Evolutionary conservation across 495 filamentous ascomycete genomes (phyloP).

Genomic region (Aspergillus wentii): DNA sequence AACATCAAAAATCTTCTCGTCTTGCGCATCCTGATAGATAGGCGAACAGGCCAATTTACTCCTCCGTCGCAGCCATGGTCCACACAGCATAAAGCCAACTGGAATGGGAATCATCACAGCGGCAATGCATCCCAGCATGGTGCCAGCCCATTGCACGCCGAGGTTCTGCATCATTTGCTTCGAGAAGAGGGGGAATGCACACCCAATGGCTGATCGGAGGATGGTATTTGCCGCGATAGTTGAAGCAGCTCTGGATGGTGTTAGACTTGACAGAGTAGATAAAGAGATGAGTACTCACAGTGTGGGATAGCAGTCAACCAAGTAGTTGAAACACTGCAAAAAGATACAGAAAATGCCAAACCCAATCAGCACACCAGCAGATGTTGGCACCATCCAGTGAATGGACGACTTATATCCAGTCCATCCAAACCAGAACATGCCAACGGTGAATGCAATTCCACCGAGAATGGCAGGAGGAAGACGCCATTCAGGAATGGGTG

Average conservation of each 20-base stretch:
- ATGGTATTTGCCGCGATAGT: constrained; percentile 86
- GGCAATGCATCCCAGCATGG: constrained; percentile 71
- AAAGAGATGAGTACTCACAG: constrained; percentile 49
- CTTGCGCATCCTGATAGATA: too few species aligned
- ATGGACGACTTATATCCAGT: constrained; percentile 22
- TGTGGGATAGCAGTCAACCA: constrained; percentile 44
- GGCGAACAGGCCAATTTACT: constrained; percentile 31
- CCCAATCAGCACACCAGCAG: constrained; percentile 20
- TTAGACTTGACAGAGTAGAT: not conserved
- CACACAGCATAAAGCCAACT: constrained; percentile 26
- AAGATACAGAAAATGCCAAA: constrained; percentile 27
- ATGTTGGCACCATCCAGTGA: constrained; percentile 25
- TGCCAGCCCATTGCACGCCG: constrained; percentile 71
- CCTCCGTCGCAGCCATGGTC: constrained; percentile 21
- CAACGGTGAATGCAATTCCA: constrained; percentile 39
- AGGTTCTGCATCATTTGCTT: constrained; percentile 73
- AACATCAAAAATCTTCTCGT: too few species aligned
- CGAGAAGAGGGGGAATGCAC: constrained; percentile 75
- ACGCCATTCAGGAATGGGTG: constrained; percentile 30
- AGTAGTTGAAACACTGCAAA: constrained; percentile 30
- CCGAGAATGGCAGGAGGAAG: constrained; percentile 42
- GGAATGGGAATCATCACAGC: constrained; percentile 68
- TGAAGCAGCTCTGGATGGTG: constrained; percentile 57
- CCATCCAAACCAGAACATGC: constrained; percentile 47
- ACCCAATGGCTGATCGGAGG: constrained; percentile 69